A percentile compares a stretch with the other conserved stretches of the same genome.
phyloP scores from a whole-genome alignment of 805 yeast species.

The Wickerhamomyces mucosus region DNA sequence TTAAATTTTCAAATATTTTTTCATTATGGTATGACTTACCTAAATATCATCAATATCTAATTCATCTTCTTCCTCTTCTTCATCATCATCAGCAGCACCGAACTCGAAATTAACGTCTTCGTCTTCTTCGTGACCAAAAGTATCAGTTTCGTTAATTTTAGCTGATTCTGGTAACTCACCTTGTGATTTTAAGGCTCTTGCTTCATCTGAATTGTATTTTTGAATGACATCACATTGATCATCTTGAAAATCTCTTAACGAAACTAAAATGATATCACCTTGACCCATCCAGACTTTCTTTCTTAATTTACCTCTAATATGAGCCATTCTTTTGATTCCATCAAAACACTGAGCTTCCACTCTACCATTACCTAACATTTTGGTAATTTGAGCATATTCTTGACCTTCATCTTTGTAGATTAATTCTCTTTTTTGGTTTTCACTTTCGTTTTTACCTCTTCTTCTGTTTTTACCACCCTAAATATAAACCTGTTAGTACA shows the following conservation, averaged over 20 bases:
- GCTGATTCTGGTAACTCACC: conserved; percentile 98
- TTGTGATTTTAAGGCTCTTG: conserved; percentile 87
- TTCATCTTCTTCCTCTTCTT: conserved; percentile 56
- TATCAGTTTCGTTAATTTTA: conserved; percentile 94
- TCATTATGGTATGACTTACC: neutral
- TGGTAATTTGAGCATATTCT: conserved; percentile 96
- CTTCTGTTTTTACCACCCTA: conserved; percentile 83
- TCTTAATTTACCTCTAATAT: conserved; percentile 97
- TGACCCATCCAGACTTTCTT: conserved; percentile 99
- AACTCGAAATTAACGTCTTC: conserved; percentile 98
- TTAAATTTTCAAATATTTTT: too few relatives aligned
- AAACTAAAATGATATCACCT: conserved; percentile 94
- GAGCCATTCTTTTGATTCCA: conserved; percentile 89
- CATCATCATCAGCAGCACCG: conserved; percentile 83
- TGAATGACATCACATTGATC: conserved; percentile 97
- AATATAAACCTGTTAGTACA: conserved; percentile 17
- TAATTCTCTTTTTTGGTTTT: conserved; percentile 89
- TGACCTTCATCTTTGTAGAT: conserved; percentile 91
- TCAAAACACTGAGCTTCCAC: conserved; percentile 94
- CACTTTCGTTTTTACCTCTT: conserved; percentile 96
- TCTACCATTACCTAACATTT: conserved; percentile 98
- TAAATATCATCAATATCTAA: conserved; percentile 94
- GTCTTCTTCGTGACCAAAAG: conserved; percentile 92
- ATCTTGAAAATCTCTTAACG: conserved; percentile 97
- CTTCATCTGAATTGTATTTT: conserved; percentile 95